These are phyloP conservation scores for Globisporangium lucens DNA, from an alignment of 352 stramenopile species.

Conservation along the genomic window DNA sequence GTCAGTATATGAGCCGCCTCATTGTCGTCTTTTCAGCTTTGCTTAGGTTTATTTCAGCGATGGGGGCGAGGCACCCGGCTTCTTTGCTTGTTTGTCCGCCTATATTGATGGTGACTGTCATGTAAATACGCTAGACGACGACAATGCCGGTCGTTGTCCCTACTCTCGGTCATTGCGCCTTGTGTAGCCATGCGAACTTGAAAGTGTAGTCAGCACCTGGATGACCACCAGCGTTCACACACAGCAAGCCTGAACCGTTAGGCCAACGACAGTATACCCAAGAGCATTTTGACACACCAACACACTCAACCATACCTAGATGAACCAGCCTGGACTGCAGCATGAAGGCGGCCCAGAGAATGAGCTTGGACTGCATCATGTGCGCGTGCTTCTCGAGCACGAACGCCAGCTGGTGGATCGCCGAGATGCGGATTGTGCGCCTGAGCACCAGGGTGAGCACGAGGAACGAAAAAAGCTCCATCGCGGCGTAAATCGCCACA, in stretches of 20 bases:
- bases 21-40: too few species aligned
- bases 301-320: slow-evolving; percentile 15
- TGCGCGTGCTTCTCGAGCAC: slow-evolving; percentile 33
- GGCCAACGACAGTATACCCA: too few species aligned
- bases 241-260: not conserved
- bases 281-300: too few species aligned
- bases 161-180: too few species aligned
- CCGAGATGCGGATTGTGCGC: slow-evolving; percentile 23
- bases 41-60: too few species aligned
- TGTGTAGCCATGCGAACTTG: not conserved
- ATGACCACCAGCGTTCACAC: too few species aligned
- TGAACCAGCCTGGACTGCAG: slow-evolving; percentile 40
- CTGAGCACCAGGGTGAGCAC: slow-evolving; percentile 22
- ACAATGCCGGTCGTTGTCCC: too few species aligned
- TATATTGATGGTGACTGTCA: too few species aligned
- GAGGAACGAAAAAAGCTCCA: slow-evolving; percentile 19
- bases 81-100: too few species aligned
- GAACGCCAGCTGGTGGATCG: slow-evolving; percentile 31
- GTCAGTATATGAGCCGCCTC: too few species aligned
- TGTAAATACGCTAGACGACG: too few species aligned
- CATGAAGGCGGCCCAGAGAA: slow-evolving; percentile 41
- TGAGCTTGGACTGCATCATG: slow-evolving; percentile 40
- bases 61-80: too few species aligned
- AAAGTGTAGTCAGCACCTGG: not conserved
- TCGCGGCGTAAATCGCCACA: slow-evolving; percentile 27